A percentile compares a stretch with the other conserved stretches of the same genome.
phyloP scores from a whole-genome alignment of 768 basidiomycete genomes.

The Fomitopsis serialis region DNA sequence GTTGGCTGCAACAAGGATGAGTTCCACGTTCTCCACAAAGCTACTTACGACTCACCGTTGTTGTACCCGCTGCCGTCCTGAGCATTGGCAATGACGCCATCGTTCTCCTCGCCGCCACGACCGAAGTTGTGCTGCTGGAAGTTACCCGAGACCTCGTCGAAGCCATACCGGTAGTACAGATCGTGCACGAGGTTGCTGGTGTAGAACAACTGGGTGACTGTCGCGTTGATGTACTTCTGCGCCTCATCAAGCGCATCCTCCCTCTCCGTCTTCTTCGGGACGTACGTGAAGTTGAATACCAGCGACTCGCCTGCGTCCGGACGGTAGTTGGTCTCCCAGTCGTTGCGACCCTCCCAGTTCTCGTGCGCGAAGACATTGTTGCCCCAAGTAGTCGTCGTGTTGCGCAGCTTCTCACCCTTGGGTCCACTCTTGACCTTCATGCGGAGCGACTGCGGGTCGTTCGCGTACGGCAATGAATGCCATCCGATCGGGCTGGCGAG shows the following conservation, averaged over 20 bases:
- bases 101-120: slow-evolving; percentile 78
- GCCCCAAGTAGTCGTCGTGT: slow-evolving; percentile 80
- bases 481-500: slow-evolving; percentile 87
- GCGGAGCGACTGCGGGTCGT: slow-evolving; percentile 51
- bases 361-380: slow-evolving; percentile 94
- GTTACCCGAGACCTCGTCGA: slow-evolving; percentile 88
- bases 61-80: slow-evolving; percentile 94
- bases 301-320: slow-evolving; percentile 56
- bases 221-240: slow-evolving; percentile 78
- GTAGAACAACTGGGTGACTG: slow-evolving; percentile 87
- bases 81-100: slow-evolving; percentile 91
- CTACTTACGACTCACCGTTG: slow-evolving; percentile 32
- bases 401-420: slow-evolving; percentile 27
- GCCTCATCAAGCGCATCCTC: slow-evolving; percentile 65
- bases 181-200: slow-evolving; percentile 80
- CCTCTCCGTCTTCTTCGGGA: slow-evolving; percentile 52
- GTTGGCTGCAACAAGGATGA: slow-evolving; percentile 46
- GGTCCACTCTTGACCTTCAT: slow-evolving; percentile 16
- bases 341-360: slow-evolving; percentile 76
- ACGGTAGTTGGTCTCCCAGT: slow-evolving; percentile 70
- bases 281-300: slow-evolving; percentile 70
- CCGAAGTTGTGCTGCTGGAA: slow-evolving; percentile 99
- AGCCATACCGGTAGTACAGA: slow-evolving; percentile 79
- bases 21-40: background rate
- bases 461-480: slow-evolving; percentile 74